These are phyloP conservation scores for Debaryomyces hansenii DNA, from an alignment of 805 yeast species.

Conservation along the genomic window DNA sequence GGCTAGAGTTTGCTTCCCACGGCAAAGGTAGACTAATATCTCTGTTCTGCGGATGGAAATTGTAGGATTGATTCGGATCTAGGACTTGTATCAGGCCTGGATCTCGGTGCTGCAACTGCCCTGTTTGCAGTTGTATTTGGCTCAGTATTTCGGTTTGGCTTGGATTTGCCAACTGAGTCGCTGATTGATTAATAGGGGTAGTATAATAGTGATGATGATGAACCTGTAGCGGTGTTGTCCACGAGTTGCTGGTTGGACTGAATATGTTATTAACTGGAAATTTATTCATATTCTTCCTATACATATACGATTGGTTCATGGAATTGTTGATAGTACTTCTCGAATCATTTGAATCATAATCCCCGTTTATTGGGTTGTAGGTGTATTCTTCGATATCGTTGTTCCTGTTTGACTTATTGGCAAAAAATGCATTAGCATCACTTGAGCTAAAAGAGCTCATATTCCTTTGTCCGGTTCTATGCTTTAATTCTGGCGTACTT, in stretches of 20 bases:
- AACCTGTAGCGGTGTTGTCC: conserved; percentile 20
- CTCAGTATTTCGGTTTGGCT: neutral
- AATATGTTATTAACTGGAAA: neutral
- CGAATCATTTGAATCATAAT: conserved; percentile 18
- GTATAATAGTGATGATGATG: conserved; percentile 50
- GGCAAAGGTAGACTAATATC: conserved; percentile 49
- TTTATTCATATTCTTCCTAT: conserved; percentile 8
- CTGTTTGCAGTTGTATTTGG: neutral
- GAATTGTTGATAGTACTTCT: conserved; percentile 5
- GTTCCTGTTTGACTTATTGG: neutral
- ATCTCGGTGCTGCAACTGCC: neutral
- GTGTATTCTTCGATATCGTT: conserved; percentile 12
- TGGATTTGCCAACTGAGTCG: neutral
- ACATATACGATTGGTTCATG: conserved; percentile 14
- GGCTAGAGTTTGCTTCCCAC: conserved; percentile 54
- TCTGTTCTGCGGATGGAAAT: neutral
- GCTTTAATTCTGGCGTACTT: neutral
- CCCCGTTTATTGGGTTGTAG: conserved; percentile 14
- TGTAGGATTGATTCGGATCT: neutral
- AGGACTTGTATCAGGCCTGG: neutral
- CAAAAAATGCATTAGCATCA: conserved; percentile 15
- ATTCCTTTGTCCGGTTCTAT: conserved; percentile 8
- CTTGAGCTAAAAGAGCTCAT: conserved; percentile 12
- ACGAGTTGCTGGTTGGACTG: neutral
- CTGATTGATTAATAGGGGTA: neutral